Evolutionary conservation across 352 stramenopile genomes (phyloP).

Genomic region (Pythium periplocum): DNA sequence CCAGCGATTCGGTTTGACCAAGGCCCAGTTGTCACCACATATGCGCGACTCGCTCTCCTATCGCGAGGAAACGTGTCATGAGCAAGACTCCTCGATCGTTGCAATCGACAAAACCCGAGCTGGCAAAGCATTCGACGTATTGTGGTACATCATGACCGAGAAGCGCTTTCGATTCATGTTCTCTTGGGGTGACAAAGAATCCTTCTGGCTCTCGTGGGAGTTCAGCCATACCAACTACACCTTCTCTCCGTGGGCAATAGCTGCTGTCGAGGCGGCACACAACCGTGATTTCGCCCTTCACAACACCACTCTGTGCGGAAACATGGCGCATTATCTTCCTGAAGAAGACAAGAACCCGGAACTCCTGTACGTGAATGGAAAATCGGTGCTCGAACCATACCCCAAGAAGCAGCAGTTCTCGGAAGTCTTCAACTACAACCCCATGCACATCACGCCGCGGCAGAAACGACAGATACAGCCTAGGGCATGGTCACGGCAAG

Average conservation of each 20-base stretch:
- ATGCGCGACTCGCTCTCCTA: slow-evolving; percentile 45
- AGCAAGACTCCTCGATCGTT: slow-evolving; percentile 72
- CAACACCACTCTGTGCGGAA: slow-evolving; percentile 57
- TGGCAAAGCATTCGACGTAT: slow-evolving; percentile 40
- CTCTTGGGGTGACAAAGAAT: slow-evolving; percentile 70
- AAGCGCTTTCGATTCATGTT: slow-evolving; percentile 58
- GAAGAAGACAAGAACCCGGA: slow-evolving; percentile 16
- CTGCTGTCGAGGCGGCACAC: slow-evolving; percentile 32
- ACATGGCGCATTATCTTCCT: slow-evolving; percentile 56
- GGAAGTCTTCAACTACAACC: slow-evolving; percentile 21
- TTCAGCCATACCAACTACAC: slow-evolving; percentile 46
- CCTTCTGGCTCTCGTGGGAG: slow-evolving; percentile 72
- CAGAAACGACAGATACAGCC: neutral
- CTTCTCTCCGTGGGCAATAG: slow-evolving; percentile 62
- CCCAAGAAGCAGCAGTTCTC: slow-evolving; percentile 15
- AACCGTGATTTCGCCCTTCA: slow-evolving; percentile 54
- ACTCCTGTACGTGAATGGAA: slow-evolving; percentile 57
- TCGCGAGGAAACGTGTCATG: slow-evolving; percentile 38
- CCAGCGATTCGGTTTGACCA: no score
- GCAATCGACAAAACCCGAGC: slow-evolving; percentile 54
- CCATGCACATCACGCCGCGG: slow-evolving; percentile 31
- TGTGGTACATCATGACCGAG: slow-evolving; percentile 66
- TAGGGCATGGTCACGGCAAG: no score
- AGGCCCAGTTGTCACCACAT: neutral
- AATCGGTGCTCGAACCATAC: slow-evolving; percentile 43